A percentile compares a stretch with the other conserved stretches of the same genome.
Evolutionary conservation across 176 grass and related monocot species (phyloP).

Genomic region (barley (Hordeum vulgare)): DNA sequence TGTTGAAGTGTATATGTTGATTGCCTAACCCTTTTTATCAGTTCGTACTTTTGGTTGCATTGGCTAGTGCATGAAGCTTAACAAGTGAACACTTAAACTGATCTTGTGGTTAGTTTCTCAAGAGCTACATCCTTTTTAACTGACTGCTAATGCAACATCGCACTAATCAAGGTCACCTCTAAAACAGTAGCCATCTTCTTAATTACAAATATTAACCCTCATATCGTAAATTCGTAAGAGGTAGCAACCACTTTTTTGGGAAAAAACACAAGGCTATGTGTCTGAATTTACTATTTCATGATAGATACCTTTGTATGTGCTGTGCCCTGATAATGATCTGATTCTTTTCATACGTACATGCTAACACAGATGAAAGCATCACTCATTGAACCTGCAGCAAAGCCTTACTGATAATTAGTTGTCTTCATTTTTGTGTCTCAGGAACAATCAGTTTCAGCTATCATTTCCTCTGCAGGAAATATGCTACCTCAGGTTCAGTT

Average conservation of each 20-base stretch:
- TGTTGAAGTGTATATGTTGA: too few species aligned
- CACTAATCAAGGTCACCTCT: not conserved
- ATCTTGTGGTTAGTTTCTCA: not conserved
- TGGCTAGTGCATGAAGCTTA: too few species aligned
- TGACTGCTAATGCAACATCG: not conserved
- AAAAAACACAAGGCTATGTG: not conserved
- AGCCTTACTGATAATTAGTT: not conserved
- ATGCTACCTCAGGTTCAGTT: constrained; percentile 88
- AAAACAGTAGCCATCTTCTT: not conserved
- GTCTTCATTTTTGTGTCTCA: constrained; percentile 28
- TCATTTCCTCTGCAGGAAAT: constrained; percentile 78
- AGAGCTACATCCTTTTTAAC: constrained; percentile 1
- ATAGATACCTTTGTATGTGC: not conserved
- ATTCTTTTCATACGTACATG: not conserved
- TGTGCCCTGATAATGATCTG: not conserved
- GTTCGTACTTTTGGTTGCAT: too few species aligned
- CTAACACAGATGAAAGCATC: not conserved
- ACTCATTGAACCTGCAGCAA: not conserved
- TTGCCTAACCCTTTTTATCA: too few species aligned
- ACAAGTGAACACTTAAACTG: not conserved
- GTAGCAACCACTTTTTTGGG: not conserved
- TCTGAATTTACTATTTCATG: not conserved
- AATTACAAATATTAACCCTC: not conserved
- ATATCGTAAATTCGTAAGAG: not conserved
- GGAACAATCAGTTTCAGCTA: constrained; percentile 87